A percentile compares a stretch with the other conserved stretches of the same genome.
Conservation (phyloP, 352 stramenopile genomes). For the Phytophthora kernoviae region DNA sequence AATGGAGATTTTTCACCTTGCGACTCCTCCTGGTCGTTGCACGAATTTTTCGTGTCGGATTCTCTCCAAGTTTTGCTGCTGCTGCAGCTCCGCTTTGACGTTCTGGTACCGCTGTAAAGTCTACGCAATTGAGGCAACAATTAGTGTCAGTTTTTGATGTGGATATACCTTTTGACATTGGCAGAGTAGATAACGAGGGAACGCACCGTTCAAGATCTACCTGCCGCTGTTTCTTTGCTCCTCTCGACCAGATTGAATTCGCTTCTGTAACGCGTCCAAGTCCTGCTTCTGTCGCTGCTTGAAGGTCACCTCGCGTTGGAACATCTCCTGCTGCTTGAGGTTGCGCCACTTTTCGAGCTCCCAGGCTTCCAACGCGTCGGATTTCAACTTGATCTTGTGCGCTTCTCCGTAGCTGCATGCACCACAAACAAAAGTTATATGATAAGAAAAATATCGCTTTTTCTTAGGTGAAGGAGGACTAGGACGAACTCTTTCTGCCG, state of each 20-base stretch:
- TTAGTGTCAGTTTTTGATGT: not conserved
- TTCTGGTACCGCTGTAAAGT: conserved; percentile 95
- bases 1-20: conserved; percentile 10
- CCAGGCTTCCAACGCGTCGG: conserved; percentile 93
- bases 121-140: conserved; percentile 30
- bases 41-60: conserved; percentile 87
- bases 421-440: conserved; percentile 1
- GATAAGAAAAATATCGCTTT: not conserved
- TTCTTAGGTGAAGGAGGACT: too few relatives aligned
- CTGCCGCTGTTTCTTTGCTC: conserved; percentile 96
- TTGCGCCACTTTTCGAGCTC: conserved; percentile 96
- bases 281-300: conserved; percentile 94
- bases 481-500: conserved; percentile 84
- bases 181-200: not conserved
- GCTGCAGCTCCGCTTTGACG: conserved; percentile 94
- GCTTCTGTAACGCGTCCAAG: conserved; percentile 92
- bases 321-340: conserved; percentile 95
- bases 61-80: conserved; percentile 94
- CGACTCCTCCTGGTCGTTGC: conserved; percentile 39
- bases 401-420: conserved; percentile 88
- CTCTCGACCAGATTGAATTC: conserved; percentile 93
- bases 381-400: conserved; percentile 97
- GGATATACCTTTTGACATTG: not conserved
- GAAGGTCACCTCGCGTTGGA: conserved; percentile 94
- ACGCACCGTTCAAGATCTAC: conserved; percentile 90